Evolutionary conservation across 2,329 filamentous ascomycete genomes (phyloP).

Genomic region (Aspergillus sojae): DNA sequence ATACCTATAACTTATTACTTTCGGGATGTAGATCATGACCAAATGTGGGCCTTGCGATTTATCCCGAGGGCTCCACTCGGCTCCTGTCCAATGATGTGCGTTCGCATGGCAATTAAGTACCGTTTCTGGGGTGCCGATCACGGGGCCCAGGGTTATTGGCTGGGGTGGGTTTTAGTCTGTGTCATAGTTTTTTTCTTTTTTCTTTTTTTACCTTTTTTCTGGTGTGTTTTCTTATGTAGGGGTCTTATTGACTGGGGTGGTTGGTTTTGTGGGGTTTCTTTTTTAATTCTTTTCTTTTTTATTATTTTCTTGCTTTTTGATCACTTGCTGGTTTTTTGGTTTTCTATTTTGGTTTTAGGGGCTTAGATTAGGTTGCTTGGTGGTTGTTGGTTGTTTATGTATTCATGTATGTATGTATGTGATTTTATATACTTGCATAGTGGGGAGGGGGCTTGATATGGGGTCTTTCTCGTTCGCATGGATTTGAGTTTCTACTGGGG

Average conservation of each 20-base stretch:
- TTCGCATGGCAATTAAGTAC: constrained; percentile 3
- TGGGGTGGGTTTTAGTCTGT: background rate
- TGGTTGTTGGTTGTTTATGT: no score
- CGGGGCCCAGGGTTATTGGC: background rate
- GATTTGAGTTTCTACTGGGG: background rate
- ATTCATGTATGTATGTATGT: background rate
- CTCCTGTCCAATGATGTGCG: background rate
- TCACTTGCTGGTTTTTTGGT: background rate
- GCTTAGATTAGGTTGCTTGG: no score
- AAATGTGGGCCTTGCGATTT: background rate
- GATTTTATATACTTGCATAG: background rate
- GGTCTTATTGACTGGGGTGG: no score
- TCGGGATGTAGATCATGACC: constrained; percentile 2
- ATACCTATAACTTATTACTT: background rate
- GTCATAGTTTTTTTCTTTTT: background rate
- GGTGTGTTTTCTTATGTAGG: no score
- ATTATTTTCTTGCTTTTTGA: no score
- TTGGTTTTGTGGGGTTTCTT: no score
- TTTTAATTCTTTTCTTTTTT: no score
- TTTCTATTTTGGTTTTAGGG: background rate
- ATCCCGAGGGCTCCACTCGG: background rate
- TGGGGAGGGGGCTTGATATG: background rate
- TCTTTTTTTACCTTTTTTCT: no score
- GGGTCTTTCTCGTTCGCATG: background rate
- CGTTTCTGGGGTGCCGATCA: constrained; percentile 1